phyloP scores from a whole-genome alignment of 2,329 filamentous ascomycete species.

The Capronia epimyces region DNA sequence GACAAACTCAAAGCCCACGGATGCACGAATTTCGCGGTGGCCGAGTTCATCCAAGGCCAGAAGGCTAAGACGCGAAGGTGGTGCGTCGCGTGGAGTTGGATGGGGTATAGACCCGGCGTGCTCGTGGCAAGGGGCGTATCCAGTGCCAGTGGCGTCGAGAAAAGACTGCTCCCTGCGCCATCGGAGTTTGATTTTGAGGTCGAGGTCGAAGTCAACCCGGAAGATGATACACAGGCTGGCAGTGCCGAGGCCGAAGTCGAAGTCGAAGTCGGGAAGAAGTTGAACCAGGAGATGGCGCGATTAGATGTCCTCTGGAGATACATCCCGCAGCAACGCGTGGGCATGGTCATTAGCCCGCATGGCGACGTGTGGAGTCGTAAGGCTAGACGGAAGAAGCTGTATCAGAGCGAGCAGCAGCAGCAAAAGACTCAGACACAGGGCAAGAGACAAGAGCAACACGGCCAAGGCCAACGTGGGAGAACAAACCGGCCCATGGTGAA shows the following conservation, averaged over 20 bases:
- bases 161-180: slow-evolving; percentile 45
- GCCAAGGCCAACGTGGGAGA: slow-evolving; percentile 31
- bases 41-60: slow-evolving; percentile 69
- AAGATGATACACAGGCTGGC: too few relatives aligned
- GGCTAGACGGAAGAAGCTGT: slow-evolving; percentile 56
- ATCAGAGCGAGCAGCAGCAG: slow-evolving; percentile 25
- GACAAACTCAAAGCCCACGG: slow-evolving; percentile 51
- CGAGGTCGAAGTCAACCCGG: slow-evolving; percentile 30
- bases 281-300: slow-evolving; percentile 47
- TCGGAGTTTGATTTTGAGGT: slow-evolving; percentile 39
- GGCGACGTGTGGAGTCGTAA: slow-evolving; percentile 74
- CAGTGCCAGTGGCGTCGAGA: slow-evolving; percentile 38
- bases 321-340: slow-evolving; percentile 49
- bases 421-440: slow-evolving; percentile 2
- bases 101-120: slow-evolving; percentile 57
- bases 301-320: slow-evolving; percentile 64
- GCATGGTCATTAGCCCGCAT: slow-evolving; percentile 55
- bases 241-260: too few relatives aligned
- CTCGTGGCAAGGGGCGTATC: slow-evolving; percentile 38
- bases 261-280: slow-evolving; percentile 31
- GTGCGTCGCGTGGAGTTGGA: slow-evolving; percentile 85
- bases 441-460: slow-evolving; percentile 3
- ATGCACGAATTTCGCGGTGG: slow-evolving; percentile 75
- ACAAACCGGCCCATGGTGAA: too few relatives aligned
- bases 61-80: slow-evolving; percentile 81